Base-by-base conservation (phyloP, 2,329 filamentous ascomycete species). In the Periglandula ipomoeae region DNA sequence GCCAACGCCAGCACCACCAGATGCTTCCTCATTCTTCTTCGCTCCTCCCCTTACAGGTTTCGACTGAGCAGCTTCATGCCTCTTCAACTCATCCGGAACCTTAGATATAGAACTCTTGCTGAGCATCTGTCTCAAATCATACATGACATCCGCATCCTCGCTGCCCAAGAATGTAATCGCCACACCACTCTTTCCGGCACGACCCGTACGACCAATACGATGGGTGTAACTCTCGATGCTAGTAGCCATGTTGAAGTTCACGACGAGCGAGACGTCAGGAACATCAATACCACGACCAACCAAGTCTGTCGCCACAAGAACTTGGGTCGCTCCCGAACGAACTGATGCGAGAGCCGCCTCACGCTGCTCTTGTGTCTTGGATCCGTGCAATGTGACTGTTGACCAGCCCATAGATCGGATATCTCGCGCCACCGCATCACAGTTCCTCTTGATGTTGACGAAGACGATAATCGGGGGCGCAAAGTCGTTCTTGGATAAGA, bases 401-500 rank as follows among this genome's bases (percentile, higher is more conserved):
- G 82, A 87, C 75, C 89, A 93, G 58, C 93, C 93, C 82, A 93
- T 93, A 46, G 86, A 79, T 63, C 95, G 93, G 73, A 98, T 93
- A 62, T 97, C 91, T 52, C 88, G 81, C 3, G 91, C 91, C 43
- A 98, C 85, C 51, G 89, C 87, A 65, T 98, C 93, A 72, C 91
- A 97, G 72, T 97, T 97, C 59, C 90, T 87, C 71, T 97, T 97
- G 81, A 97, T 96, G 69, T 98, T 98, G 79, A 98, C 93, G 65
- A 98, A 98, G 55, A 98, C 90, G 59, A 98, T 98, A 66, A 98
- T 95, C 15, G 93, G 93, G 8, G 91, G 81, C 7, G 79, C 75
- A 68, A 90, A 97, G 56, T 89, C 84, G 56, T 83, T 76, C 1
- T 85, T 89, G 43, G 78, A 74, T 35, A 98, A 81, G 52, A 98